phyloP scores from a whole-genome alignment of 2,329 filamentous ascomycete species.

The Tympanopsis confertula region DNA sequence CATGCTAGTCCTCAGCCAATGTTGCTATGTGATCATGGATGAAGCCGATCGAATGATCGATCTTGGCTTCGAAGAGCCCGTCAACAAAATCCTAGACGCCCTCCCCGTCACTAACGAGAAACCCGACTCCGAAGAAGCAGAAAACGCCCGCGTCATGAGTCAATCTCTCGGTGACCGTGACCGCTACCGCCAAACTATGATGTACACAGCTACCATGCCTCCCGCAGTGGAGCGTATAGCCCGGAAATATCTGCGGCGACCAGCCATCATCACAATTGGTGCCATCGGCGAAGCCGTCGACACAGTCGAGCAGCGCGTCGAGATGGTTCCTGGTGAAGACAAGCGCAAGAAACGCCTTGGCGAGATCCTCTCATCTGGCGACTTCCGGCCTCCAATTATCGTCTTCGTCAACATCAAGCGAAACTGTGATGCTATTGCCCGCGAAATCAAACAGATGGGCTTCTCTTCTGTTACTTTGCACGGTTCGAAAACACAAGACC shows the following conservation, averaged over 20 bases:
- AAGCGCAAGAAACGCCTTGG: constrained; percentile 92
- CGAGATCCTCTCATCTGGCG: constrained; percentile 71
- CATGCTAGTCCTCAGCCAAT: constrained; percentile 84
- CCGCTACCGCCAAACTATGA: constrained; percentile 94
- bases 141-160: constrained; percentile 77
- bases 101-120: constrained; percentile 89
- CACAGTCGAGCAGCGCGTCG: constrained; percentile 92
- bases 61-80: constrained; percentile 90
- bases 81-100: constrained; percentile 94
- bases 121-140: constrained; percentile 83
- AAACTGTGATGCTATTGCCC: constrained; percentile 89
- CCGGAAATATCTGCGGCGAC: constrained; percentile 87
- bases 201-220: constrained; percentile 99
- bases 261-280: constrained; percentile 88
- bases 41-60: constrained; percentile 99
- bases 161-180: constrained; percentile 63
- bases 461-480: constrained; percentile 84
- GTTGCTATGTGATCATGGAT: constrained; percentile 98
- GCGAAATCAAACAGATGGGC: constrained; percentile 89
- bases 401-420: constrained; percentile 99
- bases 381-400: constrained; percentile 84
- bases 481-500: constrained; percentile 92
- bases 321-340: constrained; percentile 82
- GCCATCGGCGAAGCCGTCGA: constrained; percentile 93
- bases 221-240: constrained; percentile 84